Evolutionary conservation across 495 filamentous ascomycete genomes (phyloP).

Genomic region (Penicillium cataractarum): DNA sequence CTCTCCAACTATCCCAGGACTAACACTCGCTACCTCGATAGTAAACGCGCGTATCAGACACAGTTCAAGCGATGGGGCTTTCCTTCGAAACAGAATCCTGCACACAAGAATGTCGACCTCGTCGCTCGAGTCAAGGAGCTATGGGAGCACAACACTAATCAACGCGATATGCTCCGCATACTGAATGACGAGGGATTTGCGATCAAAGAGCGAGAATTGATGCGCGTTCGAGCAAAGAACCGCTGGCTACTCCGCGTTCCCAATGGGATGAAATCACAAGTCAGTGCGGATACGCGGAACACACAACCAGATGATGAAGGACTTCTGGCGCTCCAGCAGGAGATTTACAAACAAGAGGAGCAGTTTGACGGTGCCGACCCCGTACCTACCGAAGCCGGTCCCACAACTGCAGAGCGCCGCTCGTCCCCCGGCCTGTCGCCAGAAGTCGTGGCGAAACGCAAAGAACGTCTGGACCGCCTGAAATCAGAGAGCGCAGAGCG

Average conservation of each 20-base stretch:
- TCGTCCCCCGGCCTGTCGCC: conserved; percentile 49
- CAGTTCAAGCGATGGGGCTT: conserved; percentile 81
- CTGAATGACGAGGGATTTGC: conserved; percentile 72
- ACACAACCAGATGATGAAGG: conserved; percentile 44
- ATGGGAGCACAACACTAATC: conserved; percentile 71
- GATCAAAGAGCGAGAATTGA: conserved; percentile 69
- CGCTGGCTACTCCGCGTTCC: conserved; percentile 64
- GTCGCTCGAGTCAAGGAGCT: conserved; percentile 71
- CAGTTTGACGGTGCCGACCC: conserved; percentile 31
- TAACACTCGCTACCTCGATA: conserved; percentile 30
- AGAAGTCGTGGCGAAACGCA: conserved; percentile 57
- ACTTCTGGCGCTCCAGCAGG: conserved; percentile 45
- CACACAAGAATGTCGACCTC: conserved; percentile 66
- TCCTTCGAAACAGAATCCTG: conserved; percentile 70
- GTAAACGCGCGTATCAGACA: conserved; percentile 72
- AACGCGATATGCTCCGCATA: conserved; percentile 72
- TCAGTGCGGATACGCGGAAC: conserved; percentile 21
- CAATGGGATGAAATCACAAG: conserved; percentile 56
- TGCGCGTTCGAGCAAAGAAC: conserved; percentile 65
- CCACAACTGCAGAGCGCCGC: conserved; percentile 13
- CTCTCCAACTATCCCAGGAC: background rate
- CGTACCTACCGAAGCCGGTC: conserved; percentile 23
- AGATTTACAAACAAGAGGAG: conserved; percentile 43
- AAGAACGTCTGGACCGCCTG: conserved; percentile 58
- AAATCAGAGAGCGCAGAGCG: conserved; percentile 67